Evolutionary conservation across 805 yeast species (phyloP).

Genomic region (Millerago galiae): DNA sequence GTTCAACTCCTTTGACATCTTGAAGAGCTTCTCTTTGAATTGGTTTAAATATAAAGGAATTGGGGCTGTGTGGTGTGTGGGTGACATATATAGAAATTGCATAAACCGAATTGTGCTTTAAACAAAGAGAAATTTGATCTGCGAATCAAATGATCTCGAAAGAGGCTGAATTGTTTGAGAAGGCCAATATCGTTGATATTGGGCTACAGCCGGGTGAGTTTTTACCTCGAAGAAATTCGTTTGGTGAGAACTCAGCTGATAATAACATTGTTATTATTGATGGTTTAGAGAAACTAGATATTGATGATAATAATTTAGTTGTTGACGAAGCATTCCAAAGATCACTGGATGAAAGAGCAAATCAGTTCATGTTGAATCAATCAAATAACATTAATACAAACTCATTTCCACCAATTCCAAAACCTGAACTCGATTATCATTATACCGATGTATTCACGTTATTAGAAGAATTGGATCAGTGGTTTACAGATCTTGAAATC

Average conservation of each 20-base stretch:
- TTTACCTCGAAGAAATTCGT: constrained; percentile 4
- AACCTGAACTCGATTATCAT: constrained; percentile 40
- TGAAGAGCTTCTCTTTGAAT: no score
- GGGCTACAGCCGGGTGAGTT: constrained; percentile 23
- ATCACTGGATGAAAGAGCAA: constrained; percentile 30
- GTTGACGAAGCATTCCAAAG: constrained; percentile 30
- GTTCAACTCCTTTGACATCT: no score
- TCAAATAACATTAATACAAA: constrained; percentile 7
- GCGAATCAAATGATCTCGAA: constrained; percentile 13
- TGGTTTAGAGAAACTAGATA: constrained; percentile 27
- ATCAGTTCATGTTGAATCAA: constrained; percentile 21
- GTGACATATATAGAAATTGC: no score
- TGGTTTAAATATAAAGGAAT: no score
- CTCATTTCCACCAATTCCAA: constrained; percentile 25
- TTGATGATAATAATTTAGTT: constrained; percentile 27
- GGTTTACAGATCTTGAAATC: constrained; percentile 35
- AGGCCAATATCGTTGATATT: constrained; percentile 27
- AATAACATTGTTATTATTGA: constrained; percentile 9
- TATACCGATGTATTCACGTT: constrained; percentile 32
- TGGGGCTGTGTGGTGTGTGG: no score
- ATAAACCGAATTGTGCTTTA: no score
- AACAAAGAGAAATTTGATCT: no score
- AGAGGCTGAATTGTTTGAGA: constrained; percentile 28
- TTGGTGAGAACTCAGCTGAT: background rate
- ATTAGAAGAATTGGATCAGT: constrained; percentile 37